phyloP scores from a whole-genome alignment of 2,329 filamentous ascomycete species.

The Dothidotthia symphoricarpi region DNA sequence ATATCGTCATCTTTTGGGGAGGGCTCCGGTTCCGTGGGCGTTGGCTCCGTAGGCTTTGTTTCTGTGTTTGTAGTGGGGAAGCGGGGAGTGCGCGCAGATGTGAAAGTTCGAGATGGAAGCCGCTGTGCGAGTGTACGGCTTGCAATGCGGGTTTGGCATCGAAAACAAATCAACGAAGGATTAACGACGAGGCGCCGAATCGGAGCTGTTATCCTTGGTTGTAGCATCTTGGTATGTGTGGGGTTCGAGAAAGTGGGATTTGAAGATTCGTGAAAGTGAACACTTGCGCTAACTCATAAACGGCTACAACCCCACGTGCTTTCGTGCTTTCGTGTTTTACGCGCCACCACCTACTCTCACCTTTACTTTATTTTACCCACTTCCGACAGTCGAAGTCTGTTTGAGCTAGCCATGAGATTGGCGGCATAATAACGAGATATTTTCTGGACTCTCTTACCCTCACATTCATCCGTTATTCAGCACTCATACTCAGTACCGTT shows the following conservation, averaged over 20 bases:
- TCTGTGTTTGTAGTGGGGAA: conserved; percentile 12
- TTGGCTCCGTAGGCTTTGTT: conserved; percentile 5
- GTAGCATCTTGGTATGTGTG: conserved; percentile 27
- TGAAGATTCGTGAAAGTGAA: conserved; percentile 13
- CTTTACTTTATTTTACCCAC: conserved; percentile 6
- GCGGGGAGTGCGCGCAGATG: conserved; percentile 22
- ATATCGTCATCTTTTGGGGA: conserved; percentile 27
- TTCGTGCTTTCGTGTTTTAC: conserved; percentile 24
- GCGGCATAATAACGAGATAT: too few species aligned
- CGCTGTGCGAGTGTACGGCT: conserved; percentile 12
- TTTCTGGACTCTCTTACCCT: too few species aligned
- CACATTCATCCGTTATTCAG: too few species aligned
- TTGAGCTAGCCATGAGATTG: background rate
- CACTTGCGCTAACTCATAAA: conserved; percentile 13
- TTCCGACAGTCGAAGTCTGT: conserved; percentile 4
- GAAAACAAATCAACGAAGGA: conserved; percentile 14
- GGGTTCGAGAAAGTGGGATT: conserved; percentile 6
- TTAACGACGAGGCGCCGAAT: conserved; percentile 16
- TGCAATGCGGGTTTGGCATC: conserved; percentile 14
- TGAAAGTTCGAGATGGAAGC: conserved; percentile 22
- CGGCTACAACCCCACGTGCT: conserved; percentile 7
- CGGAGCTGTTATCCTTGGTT: conserved; percentile 28
- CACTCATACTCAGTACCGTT: too few species aligned
- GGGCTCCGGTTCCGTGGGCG: conserved; percentile 2
- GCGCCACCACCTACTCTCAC: conserved; percentile 16